These are phyloP conservation scores for Fusarium vanettenii DNA, from an alignment of 2,329 filamentous ascomycete genomes.

Conservation along the genomic window DNA sequence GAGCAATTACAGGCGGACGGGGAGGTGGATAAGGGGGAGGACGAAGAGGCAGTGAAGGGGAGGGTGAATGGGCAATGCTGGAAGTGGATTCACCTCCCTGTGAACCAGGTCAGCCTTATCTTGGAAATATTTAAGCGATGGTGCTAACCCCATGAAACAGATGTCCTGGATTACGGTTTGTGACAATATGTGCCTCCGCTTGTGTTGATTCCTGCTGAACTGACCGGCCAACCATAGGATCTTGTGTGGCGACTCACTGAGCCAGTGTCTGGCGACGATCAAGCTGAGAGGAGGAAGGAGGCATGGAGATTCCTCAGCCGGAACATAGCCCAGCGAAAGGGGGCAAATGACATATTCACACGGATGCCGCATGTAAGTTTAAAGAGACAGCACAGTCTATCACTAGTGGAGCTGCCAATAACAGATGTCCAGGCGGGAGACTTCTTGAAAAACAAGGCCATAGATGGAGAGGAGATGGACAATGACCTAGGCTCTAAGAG, in stretches of 20 bases:
- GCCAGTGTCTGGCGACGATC: not conserved
- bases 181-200: not conserved
- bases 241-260: constrained; percentile 1
- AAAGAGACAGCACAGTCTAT: not conserved
- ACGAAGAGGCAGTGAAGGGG: not conserved
- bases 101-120: constrained; percentile 6
- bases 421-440: not conserved
- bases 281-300: not conserved
- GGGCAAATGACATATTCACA: not conserved
- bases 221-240: not conserved
- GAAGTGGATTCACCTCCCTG: constrained; percentile 22
- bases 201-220: not conserved
- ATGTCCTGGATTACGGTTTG: constrained; percentile 13
- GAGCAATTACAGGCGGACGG: not conserved
- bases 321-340: not conserved
- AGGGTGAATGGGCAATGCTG: not conserved
- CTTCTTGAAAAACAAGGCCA: not conserved
- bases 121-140: not conserved
- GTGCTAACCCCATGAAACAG: not conserved
- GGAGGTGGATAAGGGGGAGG: not conserved
- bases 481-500: not conserved
- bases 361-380: not conserved
- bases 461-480: not conserved
- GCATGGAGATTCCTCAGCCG: not conserved
- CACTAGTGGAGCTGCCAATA: not conserved